phyloP scores from a whole-genome alignment of 2,329 filamentous ascomycete species.

The Verticillium dahliae region DNA sequence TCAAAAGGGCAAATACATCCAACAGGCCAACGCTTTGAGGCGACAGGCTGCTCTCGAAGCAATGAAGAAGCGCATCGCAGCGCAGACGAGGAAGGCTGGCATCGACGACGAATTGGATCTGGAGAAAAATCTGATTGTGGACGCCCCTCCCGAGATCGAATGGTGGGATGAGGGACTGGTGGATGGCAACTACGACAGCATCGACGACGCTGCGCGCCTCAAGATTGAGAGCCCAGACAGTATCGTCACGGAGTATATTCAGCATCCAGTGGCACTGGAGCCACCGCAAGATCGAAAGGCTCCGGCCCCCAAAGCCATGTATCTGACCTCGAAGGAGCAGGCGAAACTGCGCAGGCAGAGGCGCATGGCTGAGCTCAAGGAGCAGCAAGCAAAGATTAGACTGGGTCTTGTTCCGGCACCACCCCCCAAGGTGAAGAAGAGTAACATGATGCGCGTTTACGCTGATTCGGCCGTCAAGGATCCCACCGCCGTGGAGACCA shows the following conservation, averaged over 20 bases:
- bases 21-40: conserved; percentile 83
- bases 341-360: conserved; percentile 85
- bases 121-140: conserved; percentile 83
- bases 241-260: conserved; percentile 85
- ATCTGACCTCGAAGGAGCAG: conserved; percentile 83
- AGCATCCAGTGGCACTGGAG: conserved; percentile 86
- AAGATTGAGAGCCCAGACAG: conserved; percentile 74
- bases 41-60: conserved; percentile 83
- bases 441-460: conserved; percentile 90
- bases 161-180: conserved; percentile 97
- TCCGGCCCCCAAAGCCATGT: conserved; percentile 80
- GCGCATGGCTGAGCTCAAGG: conserved; percentile 88
- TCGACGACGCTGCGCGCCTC: conserved; percentile 58
- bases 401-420: conserved; percentile 84
- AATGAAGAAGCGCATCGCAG: conserved; percentile 90
- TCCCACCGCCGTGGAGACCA: conserved; percentile 91
- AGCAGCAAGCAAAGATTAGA: conserved; percentile 92
- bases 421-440: conserved; percentile 93
- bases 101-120: conserved; percentile 86
- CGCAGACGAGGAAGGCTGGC: conserved; percentile 79
- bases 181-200: conserved; percentile 65
- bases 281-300: conserved; percentile 83
- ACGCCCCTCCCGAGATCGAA: conserved; percentile 79
- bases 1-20: conserved; percentile 93
- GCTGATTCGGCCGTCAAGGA: conserved; percentile 67